Evolutionary conservation across 768 basidiomycete species (phyloP).

Genomic region (Leucosporidium creatinivorum): DNA sequence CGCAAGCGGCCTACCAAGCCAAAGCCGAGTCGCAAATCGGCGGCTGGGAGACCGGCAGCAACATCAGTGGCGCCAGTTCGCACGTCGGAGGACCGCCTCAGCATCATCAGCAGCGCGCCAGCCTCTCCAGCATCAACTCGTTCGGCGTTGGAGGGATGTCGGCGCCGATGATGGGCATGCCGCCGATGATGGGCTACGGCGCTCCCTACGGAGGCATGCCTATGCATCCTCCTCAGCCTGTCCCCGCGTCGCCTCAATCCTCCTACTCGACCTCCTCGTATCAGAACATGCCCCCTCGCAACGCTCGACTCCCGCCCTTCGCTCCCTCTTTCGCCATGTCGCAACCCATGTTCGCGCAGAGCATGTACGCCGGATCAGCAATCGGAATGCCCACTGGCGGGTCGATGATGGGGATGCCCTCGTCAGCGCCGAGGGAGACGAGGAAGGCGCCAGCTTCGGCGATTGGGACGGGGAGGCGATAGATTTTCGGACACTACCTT

Average conservation of each 20-base stretch:
- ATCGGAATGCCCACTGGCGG: slow-evolving; percentile 9
- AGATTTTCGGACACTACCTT: too few species aligned
- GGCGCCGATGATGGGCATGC: neutral
- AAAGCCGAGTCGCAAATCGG: neutral
- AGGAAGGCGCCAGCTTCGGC: too few species aligned
- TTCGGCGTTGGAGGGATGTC: neutral
- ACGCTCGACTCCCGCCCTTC: slow-evolving; percentile 23
- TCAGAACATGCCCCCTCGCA: neutral
- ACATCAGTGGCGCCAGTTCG: neutral
- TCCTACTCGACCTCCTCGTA: neutral
- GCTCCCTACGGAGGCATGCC: slow-evolving; percentile 5
- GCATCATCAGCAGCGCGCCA: too few species aligned
- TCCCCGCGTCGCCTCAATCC: too few species aligned
- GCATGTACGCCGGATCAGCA: slow-evolving; percentile 19
- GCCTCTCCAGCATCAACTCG: neutral
- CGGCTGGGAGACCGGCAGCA: slow-evolving; percentile 2
- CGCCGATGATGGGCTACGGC: neutral
- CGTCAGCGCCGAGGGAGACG: too few species aligned
- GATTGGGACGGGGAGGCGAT: too few species aligned
- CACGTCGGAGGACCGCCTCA: neutral
- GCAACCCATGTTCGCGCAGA: slow-evolving; percentile 21
- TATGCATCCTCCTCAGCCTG: too few species aligned
- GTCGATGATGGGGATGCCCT: too few species aligned
- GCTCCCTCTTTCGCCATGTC: slow-evolving; percentile 25
- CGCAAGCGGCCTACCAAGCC: slow-evolving; percentile 3